Conservation (phyloP, 176 grass and related monocot species). For the Zoysia japonica region DNA sequence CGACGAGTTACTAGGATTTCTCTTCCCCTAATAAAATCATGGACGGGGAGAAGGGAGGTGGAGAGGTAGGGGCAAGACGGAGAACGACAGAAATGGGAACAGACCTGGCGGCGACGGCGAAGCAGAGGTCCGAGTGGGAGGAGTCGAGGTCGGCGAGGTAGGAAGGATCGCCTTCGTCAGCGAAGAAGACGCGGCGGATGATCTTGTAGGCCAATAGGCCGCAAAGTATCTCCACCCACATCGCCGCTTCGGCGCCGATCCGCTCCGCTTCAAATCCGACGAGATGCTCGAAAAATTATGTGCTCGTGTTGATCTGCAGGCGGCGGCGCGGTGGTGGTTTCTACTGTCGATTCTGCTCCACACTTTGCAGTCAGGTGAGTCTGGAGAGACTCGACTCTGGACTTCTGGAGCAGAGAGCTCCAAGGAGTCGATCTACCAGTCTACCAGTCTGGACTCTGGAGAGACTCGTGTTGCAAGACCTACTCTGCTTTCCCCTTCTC, state of each 20-base stretch:
- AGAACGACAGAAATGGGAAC: not conserved
- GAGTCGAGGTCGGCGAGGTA: slow-evolving; percentile 67
- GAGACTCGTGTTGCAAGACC: too few species aligned
- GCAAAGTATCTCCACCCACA: slow-evolving; percentile 94
- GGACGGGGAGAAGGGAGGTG: not conserved
- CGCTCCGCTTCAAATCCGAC: not conserved
- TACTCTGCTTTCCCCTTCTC: not conserved
- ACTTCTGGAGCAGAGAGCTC: not conserved
- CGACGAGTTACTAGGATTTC: not conserved
- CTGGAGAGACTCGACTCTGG: too few species aligned
- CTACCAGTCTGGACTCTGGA: too few species aligned
- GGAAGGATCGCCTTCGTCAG: slow-evolving; percentile 39
- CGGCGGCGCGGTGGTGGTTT: not conserved
- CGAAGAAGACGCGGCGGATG: slow-evolving; percentile 55
- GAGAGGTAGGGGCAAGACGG: not conserved
- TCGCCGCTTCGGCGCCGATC: slow-evolving; percentile 18
- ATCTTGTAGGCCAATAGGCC: slow-evolving; percentile 75
- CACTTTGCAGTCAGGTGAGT: too few species aligned
- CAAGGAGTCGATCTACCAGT: not conserved
- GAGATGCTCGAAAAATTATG: not conserved
- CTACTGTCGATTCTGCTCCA: too few species aligned
- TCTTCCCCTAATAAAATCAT: not conserved
- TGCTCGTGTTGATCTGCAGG: not conserved
- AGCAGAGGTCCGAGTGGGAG: slow-evolving; percentile 74
- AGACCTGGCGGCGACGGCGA: slow-evolving; percentile 65